Percentiles rank a stretch among this genome's conserved stretches.
Evolutionary conservation across 768 basidiomycete genomes (phyloP).

Genomic region (Leccinum subgranulosum): DNA sequence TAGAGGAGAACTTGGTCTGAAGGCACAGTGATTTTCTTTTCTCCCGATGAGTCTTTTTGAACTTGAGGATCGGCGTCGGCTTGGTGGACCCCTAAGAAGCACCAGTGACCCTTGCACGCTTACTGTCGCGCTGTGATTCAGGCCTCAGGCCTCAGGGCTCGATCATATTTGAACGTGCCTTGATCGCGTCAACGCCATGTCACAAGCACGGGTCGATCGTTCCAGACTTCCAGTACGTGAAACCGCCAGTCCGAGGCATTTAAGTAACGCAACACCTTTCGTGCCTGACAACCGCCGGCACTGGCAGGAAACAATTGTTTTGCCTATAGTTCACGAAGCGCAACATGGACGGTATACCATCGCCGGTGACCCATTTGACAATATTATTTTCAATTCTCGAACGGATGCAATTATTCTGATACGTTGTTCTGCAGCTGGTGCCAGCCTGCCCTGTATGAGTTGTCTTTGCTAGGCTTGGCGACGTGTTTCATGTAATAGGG

Average conservation of each 20-base stretch:
- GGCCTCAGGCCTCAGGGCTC: background rate
- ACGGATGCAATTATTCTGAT: background rate
- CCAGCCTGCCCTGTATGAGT: background rate
- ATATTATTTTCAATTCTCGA: background rate
- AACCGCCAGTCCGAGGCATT: background rate
- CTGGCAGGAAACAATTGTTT: background rate
- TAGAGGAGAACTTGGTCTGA: constrained; percentile 61
- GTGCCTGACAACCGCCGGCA: background rate
- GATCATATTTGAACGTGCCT: background rate
- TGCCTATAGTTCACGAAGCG: background rate
- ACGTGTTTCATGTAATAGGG: background rate
- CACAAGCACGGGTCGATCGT: background rate
- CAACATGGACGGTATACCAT: background rate
- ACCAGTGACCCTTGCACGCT: background rate
- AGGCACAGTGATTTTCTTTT: constrained; percentile 28
- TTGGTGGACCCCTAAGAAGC: no score
- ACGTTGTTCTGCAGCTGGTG: background rate
- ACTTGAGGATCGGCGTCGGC: background rate
- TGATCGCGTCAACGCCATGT: background rate
- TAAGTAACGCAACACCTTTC: background rate
- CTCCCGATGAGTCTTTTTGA: background rate
- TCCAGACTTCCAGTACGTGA: background rate
- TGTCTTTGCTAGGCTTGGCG: background rate
- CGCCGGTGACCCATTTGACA: background rate
- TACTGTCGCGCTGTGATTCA: background rate